A percentile compares a stretch with the other conserved stretches of the same genome.
Evolutionary conservation across 176 grass and related monocot species (phyloP).

Genomic region (Aegilops longissima): DNA sequence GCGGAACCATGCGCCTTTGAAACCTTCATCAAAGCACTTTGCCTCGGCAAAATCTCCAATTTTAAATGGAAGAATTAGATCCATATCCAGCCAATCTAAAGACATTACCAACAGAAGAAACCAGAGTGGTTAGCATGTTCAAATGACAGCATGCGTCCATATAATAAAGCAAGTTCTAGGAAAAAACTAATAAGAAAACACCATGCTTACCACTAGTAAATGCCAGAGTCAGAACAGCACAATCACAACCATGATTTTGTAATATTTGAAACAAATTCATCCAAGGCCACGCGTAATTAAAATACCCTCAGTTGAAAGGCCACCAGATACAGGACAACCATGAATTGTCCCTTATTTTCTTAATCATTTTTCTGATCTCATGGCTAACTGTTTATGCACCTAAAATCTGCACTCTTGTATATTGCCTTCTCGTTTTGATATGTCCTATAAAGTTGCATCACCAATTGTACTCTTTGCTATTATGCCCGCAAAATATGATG

Average conservation of each 20-base stretch:
- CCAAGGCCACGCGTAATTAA: not conserved
- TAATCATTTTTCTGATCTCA: constrained; percentile 43
- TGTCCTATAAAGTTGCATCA: too few species aligned
- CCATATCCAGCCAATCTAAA: constrained; percentile 38
- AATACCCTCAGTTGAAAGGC: constrained; percentile 78
- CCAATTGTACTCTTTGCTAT: too few species aligned
- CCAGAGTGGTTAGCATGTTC: not conserved
- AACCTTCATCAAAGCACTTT: constrained; percentile 38
- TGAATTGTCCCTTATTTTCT: constrained; percentile 87
- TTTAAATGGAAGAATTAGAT: constrained; percentile 58
- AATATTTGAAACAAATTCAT: not conserved
- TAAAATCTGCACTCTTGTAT: too few species aligned
- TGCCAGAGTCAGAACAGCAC: not conserved
- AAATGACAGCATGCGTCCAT: not conserved
- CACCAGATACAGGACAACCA: constrained; percentile 93
- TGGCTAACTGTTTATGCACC: too few species aligned
- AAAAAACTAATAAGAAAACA: not conserved
- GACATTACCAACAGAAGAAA: not conserved
- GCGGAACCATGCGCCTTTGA: constrained; percentile 60
- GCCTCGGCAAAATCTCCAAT: constrained; percentile 45
- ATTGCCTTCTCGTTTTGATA: too few species aligned
- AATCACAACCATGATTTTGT: not conserved
- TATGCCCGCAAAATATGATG: too few species aligned
- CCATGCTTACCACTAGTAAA: not conserved
- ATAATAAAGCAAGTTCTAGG: not conserved